Evolutionary conservation across 768 basidiomycete genomes (phyloP), one percentile per base, ranked within the genome.

Genomic region (Pleurotus tuoliensis): DNA sequence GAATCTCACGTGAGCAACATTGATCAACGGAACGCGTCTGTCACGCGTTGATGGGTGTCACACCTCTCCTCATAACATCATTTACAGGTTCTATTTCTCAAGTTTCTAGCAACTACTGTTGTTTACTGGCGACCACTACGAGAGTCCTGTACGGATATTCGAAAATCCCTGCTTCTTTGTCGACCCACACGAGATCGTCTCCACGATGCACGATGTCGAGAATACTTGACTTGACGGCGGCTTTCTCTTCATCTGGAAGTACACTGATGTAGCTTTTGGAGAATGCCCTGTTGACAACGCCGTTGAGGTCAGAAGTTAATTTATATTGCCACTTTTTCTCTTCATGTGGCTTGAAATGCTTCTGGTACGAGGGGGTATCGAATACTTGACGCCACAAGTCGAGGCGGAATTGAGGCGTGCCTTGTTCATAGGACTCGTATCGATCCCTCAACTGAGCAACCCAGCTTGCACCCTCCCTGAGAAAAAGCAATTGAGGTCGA

Each of bases 221-320:
- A 25, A 93, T 66, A 46, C 82, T 76, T 8, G 72, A 61, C 20
- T 70, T 67, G 34, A 94, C 77, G 41, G 77, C 71, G 11, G 68
- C 68, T 69, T 81, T 87, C 62, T 84, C 79, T n/a, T 78, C 78
- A 2, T 78, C 79, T 2, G 79, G 71, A 37, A 88, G 74, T 18
- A 87, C 69, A 0, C 88, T 78, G 44, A 94, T 83, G 69, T 94
- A 97, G 61, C 91, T 94, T 74, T 96, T 97, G 71, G 86, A 92
- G 57, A 76, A 75, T 1, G 86, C 86, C 49, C 94, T 76, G 53
- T 92, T 76, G 38, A 90, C 71, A 5, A 80, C 83, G 16, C 74
- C 73, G 9, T 88, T 75, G 30, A 78, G 71, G 1, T 81, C 85
- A 0, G 81, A 76, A 5, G 75, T 73, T 9, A 88, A 67, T 5